A percentile compares a stretch with the other conserved stretches of the same genome.
Conservation (phyloP, 345 rosid species). For the Psidium friedrichsthalianum region DNA sequence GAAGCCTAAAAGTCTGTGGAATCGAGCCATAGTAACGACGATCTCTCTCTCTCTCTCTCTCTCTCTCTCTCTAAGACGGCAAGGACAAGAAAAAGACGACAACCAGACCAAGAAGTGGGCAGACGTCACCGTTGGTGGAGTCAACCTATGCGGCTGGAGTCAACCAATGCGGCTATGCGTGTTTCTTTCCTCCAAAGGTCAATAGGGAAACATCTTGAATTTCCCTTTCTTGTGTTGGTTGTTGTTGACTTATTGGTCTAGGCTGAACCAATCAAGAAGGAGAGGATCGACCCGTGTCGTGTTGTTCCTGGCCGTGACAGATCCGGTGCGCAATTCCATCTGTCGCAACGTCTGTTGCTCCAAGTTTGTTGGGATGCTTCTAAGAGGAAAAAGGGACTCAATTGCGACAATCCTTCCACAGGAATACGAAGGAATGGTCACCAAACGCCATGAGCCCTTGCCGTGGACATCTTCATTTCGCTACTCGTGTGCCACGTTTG, state of each 20-base stretch:
- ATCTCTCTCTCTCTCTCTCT: background rate
- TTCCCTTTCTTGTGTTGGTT: background rate
- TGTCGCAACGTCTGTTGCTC: background rate
- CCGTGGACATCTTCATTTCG: no score
- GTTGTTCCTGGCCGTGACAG: background rate
- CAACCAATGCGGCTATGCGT: background rate
- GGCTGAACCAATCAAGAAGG: background rate
- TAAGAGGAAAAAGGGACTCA: no score
- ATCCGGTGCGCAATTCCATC: background rate
- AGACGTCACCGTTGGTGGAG: background rate
- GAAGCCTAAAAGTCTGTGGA: background rate
- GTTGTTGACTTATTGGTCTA: background rate
- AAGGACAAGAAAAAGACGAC: background rate
- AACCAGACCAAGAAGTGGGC: background rate
- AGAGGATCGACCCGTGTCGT: background rate
- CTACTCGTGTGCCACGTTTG: no score
- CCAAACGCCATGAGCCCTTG: no score
- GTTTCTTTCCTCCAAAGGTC: background rate
- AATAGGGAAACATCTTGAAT: background rate
- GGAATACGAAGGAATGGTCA: no score
- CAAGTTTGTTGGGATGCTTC: background rate
- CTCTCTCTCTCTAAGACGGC: background rate
- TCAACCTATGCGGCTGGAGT: background rate
- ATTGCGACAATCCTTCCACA: no score
- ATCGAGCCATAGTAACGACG: background rate